These are phyloP conservation scores for Carex kokanica DNA, from an alignment of 176 grass and related monocot species.

Conservation along the genomic window DNA sequence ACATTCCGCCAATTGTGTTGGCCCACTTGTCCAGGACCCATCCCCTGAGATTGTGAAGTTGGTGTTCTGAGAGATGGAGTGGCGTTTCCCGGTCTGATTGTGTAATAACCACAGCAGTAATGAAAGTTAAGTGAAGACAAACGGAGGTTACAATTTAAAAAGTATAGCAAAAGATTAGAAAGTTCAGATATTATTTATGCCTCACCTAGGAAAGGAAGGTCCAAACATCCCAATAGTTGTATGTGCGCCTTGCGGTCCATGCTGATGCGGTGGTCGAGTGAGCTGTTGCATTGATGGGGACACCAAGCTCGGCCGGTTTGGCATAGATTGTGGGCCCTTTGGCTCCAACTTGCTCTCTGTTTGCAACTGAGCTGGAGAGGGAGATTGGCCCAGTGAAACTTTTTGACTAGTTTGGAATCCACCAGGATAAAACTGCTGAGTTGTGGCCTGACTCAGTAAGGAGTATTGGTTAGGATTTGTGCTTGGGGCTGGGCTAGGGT, in stretches of 20 bases:
- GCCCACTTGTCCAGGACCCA: slow-evolving; percentile 23
- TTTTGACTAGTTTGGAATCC: slow-evolving; percentile 38
- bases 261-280: slow-evolving; percentile 35
- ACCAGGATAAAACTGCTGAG: slow-evolving; percentile 50
- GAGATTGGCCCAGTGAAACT: slow-evolving; percentile 40
- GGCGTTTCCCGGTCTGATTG: slow-evolving; percentile 6
- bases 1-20: slow-evolving; percentile 20
- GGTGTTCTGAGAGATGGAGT: slow-evolving; percentile 17
- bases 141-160: background rate
- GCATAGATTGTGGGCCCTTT: slow-evolving; percentile 11
- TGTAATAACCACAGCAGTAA: background rate
- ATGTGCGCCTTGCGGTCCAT: slow-evolving; percentile 45
- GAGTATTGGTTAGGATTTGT: slow-evolving; percentile 58
- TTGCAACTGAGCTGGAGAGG: slow-evolving; percentile 51
- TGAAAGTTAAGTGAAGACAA: no score
- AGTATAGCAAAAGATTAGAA: background rate
- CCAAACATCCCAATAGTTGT: slow-evolving; percentile 59
- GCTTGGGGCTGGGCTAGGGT: slow-evolving; percentile 17
- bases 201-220: slow-evolving; percentile 21
- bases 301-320: slow-evolving; percentile 2
- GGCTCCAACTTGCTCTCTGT: slow-evolving; percentile 28
- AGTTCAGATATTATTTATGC: background rate
- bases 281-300: slow-evolving; percentile 12
- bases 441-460: slow-evolving; percentile 48
- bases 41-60: slow-evolving; percentile 18